Evolutionary conservation across 2,329 filamentous ascomycete genomes (phyloP), one percentile per base, ranked within the genome.

Genomic region (Aspergillus viridinutans): DNA sequence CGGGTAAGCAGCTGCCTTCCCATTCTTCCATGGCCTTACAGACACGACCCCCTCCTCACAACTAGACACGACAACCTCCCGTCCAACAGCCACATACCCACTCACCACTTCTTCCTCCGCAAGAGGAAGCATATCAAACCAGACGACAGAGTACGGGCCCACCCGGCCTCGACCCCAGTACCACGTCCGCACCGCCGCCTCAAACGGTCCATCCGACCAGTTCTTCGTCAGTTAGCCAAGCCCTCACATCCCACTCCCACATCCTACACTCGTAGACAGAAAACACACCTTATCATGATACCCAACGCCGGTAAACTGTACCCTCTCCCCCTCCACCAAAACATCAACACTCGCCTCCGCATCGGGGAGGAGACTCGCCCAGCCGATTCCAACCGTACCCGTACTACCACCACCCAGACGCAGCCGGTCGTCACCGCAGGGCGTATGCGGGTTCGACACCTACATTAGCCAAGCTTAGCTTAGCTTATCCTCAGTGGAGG

Each of bases 111-210:
- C 28, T 70, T 68, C 12, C 58, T 63, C 6, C 64, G 67, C 4
- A 63, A 55, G 20, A 75, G 54, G 2, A 68, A 65, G 54, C 75
- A 35, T 14, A 17, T 35, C 71, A 58, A 78, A 76, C 77, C 77
- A 81, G 23, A 80, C 74, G 25, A 80, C 58, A 2, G 74, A 73
- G 68, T 78, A 79, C 0, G 68, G 62, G 0, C 76, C 78, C 1
- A 79, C 54, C 23, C 66, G 67, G 3, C 67, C 76, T 55, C 79
- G 78, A n/a, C 79, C 78, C 75, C 76, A 79, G 62, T 78, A 77
- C 73, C 76, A 77, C 35, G 66, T 72, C 25, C 58, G 53, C 5
- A 74, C 61, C 14, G 62, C 56, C 8, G 58, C 14, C 4, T 5
- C 29, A 54, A 80, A 76, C 1, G 75, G 71, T 28, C 58, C 58